Evolutionary conservation across 164 flowering plant genomes (phyloP).

Genomic region (Litsea cubeba): DNA sequence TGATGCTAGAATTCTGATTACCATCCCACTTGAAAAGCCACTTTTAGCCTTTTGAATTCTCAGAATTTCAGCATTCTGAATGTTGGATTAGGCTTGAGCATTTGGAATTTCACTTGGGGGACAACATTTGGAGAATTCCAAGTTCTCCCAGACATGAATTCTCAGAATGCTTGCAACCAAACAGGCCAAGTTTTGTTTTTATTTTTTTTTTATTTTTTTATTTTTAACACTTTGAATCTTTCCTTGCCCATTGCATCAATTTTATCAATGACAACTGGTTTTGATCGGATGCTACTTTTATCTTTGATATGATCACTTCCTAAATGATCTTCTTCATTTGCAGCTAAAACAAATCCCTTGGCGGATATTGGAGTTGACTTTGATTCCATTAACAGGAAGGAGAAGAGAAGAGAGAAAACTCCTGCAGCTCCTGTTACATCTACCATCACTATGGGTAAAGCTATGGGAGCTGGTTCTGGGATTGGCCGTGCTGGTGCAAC

Average conservation of each 20-base stretch:
- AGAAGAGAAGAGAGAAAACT: slow-evolving; percentile 55
- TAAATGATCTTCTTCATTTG: slow-evolving; percentile 18
- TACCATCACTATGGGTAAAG: slow-evolving; percentile 80
- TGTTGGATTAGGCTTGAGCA: too few species aligned
- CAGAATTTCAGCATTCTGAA: too few species aligned
- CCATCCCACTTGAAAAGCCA: too few species aligned
- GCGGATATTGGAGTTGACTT: slow-evolving; percentile 94
- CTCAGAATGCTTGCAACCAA: too few species aligned
- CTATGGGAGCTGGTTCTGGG: slow-evolving; percentile 97
- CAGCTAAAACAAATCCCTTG: slow-evolving; percentile 93
- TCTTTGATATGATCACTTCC: background rate
- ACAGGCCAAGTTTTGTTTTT: too few species aligned
- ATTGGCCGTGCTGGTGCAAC: slow-evolving; percentile 85
- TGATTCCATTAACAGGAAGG: slow-evolving; percentile 88
- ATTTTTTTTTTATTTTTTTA: too few species aligned
- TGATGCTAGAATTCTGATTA: too few species aligned
- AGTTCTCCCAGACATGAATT: too few species aligned
- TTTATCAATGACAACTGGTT: background rate
- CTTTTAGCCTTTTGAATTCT: too few species aligned
- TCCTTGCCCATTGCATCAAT: background rate
- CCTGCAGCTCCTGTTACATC: slow-evolving; percentile 52
- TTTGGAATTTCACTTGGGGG: too few species aligned
- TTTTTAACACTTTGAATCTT: too few species aligned
- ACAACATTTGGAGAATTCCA: too few species aligned
- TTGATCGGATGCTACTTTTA: background rate